Base-by-base conservation (phyloP, 768 basidiomycete genomes). In the Hericium coralloides region DNA sequence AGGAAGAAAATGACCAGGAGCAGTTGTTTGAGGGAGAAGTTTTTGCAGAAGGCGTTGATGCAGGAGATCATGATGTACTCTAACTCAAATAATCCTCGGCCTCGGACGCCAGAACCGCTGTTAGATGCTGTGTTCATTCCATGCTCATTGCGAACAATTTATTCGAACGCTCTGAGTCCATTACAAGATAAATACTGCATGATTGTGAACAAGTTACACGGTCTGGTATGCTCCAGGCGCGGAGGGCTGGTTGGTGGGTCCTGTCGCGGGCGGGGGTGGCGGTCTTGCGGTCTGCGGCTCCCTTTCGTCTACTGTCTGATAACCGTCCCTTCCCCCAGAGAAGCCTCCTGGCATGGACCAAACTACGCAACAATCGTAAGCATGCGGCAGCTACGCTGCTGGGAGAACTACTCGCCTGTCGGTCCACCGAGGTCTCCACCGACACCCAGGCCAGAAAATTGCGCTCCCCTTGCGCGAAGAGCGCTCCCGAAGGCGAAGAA, bases 301-400 rank as follows among this genome's bases (percentile, higher is more conserved):
- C 17, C 67, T 58, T 52, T 68, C 72, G 48, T 70, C 70, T 12
- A 72, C 71, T 20, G 66, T 63, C 58, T 75, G 73, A 53, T 74
- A 74, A 12, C 72, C 73, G 6, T 69, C 69, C 39, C 68, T 51
- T 22, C 65, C 66, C 26, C 65, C 60, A 3, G 70, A 67, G 63
- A 74, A 74, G 8, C 72, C 73, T 9, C 74, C 74, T 2, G 74
- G 74, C 74, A 76, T 76, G 36, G 73, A 68, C 74, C 74, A 76
- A 9, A 76, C 74, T 76, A 41, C 12, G 31, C 26, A 47, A 5
- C 23, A 20, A 53, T 18, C 25, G n/a, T 36, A 41, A 45, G 37
- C 10, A 20, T 51, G 43, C 18, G 36, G 12, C 52, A 4, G 38
- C 17, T 14, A 37, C 6, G 18, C 18, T 52, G 4, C 0, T 37